Evolutionary conservation across 2,329 filamentous ascomycete species (phyloP), one percentile per base, ranked within the genome.

Genomic region (Metarhizium anisopliae): DNA sequence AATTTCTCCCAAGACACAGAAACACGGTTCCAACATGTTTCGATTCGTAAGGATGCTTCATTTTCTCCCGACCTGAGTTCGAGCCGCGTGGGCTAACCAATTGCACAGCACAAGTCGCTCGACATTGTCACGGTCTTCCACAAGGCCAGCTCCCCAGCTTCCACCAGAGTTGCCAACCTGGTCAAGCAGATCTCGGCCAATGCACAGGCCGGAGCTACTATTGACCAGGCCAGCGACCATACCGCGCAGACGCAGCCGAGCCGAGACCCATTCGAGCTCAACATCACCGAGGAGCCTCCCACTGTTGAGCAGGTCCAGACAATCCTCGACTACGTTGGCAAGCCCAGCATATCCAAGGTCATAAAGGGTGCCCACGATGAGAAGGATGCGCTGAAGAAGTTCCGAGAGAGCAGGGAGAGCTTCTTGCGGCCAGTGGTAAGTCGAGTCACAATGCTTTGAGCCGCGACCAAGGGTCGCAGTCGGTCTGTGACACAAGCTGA

Each of bases 71-170:
- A 4, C 11, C 43, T 20, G 20, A 20, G 6, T 20, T 16, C 4
- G 30, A 35, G 45, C 51, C 51, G 56, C 58, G 3, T 4, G 32
- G 53, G 52, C 64, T 66, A 53, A 66, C 54, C 6, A 45, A 47
- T 14, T 47, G 18, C 35, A 53, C 66, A 91, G 87, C 82, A 79
- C 74, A 92, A 90, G 79, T 81, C 87, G 62, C 81, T 89, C 72
- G 92, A 97, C 77, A 89, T 95, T 62, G 84, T 97, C 69, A 97
- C 93, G 59, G 86, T 99, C 77, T 99, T 97, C 80, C 92, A 96
- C 81, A 89, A 89, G 72, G 83, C 93, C 56, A 81, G 79, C 64
- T 81, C 82, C 54, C 82, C 87, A 25, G 79, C 86, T 60, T 96
- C 92, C 3, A 77, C 83, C 52, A 84, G 87, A 58, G 87, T 87